These are phyloP conservation scores for Xylariomycetidae sp. DNA, from an alignment of 2,329 filamentous ascomycete species.

Conservation along the genomic window DNA sequence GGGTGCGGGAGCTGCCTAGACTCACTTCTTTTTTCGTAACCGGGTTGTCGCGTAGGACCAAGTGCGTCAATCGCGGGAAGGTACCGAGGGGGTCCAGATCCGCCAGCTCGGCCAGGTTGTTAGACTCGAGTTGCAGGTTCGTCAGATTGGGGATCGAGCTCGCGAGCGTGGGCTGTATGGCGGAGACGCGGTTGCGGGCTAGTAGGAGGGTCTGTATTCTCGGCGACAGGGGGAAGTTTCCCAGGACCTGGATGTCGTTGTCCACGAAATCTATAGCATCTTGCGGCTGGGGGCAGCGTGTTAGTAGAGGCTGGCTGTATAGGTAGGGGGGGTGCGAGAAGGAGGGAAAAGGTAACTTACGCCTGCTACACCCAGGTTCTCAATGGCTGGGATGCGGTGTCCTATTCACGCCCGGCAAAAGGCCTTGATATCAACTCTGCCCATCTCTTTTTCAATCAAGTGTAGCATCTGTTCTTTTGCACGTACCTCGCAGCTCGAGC, in stretches of 20 bases:
- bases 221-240: slow-evolving; percentile 89
- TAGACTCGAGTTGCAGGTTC: slow-evolving; percentile 77
- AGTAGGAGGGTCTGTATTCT: slow-evolving; percentile 84
- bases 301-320: not conserved
- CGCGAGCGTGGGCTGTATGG: slow-evolving; percentile 71
- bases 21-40: slow-evolving; percentile 87
- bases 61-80: slow-evolving; percentile 68
- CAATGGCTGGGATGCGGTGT: slow-evolving; percentile 95
- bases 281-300: slow-evolving; percentile 60
- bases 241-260: slow-evolving; percentile 87
- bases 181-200: slow-evolving; percentile 80
- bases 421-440: slow-evolving; percentile 79
- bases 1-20: slow-evolving; percentile 9
- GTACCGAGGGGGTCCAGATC: slow-evolving; percentile 77
- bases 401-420: slow-evolving; percentile 60
- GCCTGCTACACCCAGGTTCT: slow-evolving; percentile 93
- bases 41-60: slow-evolving; percentile 82
- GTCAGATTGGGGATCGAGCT: slow-evolving; percentile 76
- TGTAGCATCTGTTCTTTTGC: slow-evolving; percentile 98
- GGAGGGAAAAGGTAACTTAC: slow-evolving; percentile 44
- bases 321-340: slow-evolving; percentile 5
- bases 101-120: slow-evolving; percentile 76
- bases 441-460: slow-evolving; percentile 49
- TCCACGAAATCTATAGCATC: slow-evolving; percentile 98
- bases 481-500: slow-evolving; percentile 98